Base-by-base conservation (phyloP, 306 rosid genomes). In the Cicer judaicum region DNA sequence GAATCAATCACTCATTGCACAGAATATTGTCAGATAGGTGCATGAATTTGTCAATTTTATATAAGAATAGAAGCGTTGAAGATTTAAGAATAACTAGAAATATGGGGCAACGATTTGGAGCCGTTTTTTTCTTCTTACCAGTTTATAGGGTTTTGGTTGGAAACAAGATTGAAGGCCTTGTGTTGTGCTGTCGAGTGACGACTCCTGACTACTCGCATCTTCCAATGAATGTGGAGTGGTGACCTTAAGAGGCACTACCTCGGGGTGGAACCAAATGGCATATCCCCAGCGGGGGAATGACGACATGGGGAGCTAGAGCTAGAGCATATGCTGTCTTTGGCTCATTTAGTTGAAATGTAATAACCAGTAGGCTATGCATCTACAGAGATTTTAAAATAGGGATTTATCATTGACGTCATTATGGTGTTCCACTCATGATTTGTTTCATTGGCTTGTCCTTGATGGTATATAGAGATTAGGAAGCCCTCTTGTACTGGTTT, bases 381-480 rank as follows among this genome's bases (percentile, higher is more conserved):
- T 66, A 11, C 18, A 44, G 7, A 1, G 21, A 39, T 44, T 44
- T 66, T 68, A 24, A 15, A 38, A 43, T 72, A 38, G 15, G 60
- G 38, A 54, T 76, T 12, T 34, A 36, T 42, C 8, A 18, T 54
- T 68, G 68, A 39, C 59, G 55, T 14, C 11, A 34, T 62, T 53
- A 7, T 70, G 68, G 29, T 39, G 6, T 62, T 62, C 34, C 65
- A 5, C 59, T 13, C 39, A 5, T 66, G 38, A 42, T 64, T 18
- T 82, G 47, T 77, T 42, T 49, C 68, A 5, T 16, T 44, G 48
- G 72, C 16, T 43, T 72, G 60, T 63, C 62, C 43, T 73, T 54
- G 65, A 57, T 71, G 29, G 42, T 15, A 41, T 63, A 41, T 18
- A 41, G 70, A 64, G 52, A 48, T 57, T 39, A 7, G 18, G 49